Base-by-base conservation (phyloP, 768 basidiomycete species). In the Antrodiella citrinella region DNA sequence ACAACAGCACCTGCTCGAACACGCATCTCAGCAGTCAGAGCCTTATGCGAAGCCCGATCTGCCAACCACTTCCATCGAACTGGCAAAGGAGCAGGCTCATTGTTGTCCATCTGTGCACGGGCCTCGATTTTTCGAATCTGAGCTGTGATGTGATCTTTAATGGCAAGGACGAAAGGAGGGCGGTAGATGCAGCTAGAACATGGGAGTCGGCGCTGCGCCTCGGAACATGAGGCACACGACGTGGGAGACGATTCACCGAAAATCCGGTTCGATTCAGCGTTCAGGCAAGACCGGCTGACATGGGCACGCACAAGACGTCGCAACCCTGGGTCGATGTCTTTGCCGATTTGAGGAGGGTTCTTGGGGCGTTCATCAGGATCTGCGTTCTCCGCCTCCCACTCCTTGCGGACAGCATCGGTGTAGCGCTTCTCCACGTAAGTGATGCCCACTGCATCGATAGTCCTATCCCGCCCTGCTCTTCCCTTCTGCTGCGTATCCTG, bases 381-480 rank as follows among this genome's bases (percentile, higher is more conserved):
- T 18, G 18, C 35, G 10, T 38, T 10, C 35, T 39, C 48, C n/a
- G 23, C 7, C 19, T 30, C 26, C 15, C 1, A 19, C 19, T 39
- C 1, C 26, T 21, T 44, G 18, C 9, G 15, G 2, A 45, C 19
- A 4, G 48, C 48, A 1, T 1, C 24, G 21, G 50, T 19, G 2
- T 19, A 4, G 19, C 18, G 4, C 22, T 23, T n/a, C 23, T 54
- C 52, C 24, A 49, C 24, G 13, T 49, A 50, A 4, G 49, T 54
- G 18, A 20, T 23, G 1, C 48, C 49, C 4, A 9, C 4, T 2
- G 23, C 52, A 2, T 40, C 19, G 12, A 26, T 12, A 4, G 12
- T 25, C 13, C 7, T 11, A 41, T 50, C 38, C 10, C 48, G 43
- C n/a, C 43, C 49, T 12, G 52, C 44, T 4, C 48, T 42, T 4